Evolutionary conservation across 345 rosid species (phyloP).

Genomic region (Salix caprea): DNA sequence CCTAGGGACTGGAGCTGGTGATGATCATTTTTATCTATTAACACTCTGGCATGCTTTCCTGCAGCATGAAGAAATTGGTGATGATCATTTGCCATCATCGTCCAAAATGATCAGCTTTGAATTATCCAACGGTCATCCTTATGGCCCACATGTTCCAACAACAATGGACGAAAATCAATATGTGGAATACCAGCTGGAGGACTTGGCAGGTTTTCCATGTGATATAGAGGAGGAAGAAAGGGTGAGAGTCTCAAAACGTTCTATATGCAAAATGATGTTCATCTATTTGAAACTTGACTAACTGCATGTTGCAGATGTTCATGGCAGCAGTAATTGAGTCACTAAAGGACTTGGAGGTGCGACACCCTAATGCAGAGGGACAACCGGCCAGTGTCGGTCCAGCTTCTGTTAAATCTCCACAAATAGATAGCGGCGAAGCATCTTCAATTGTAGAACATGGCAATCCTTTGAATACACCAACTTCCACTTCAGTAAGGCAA

Average conservation of each 20-base stretch:
- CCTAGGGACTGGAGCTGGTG: background rate
- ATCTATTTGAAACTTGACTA: background rate
- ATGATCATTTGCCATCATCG: constrained; percentile 48
- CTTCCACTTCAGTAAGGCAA: constrained; percentile 9
- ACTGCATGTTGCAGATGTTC: constrained; percentile 56
- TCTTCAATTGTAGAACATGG: constrained; percentile 5
- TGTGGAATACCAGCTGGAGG: constrained; percentile 80
- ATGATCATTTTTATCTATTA: background rate
- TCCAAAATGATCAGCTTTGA: constrained; percentile 85
- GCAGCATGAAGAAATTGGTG: constrained; percentile 51
- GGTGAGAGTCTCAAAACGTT: constrained; percentile 37
- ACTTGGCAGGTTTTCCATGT: constrained; percentile 68
- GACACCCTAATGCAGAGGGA: constrained; percentile 13
- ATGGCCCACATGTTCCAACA: constrained; percentile 53
- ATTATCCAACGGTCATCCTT: constrained; percentile 56
- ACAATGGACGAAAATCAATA: constrained; percentile 62
- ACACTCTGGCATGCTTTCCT: constrained; percentile 8
- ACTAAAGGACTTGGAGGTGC: constrained; percentile 53
- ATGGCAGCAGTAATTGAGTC: constrained; percentile 79
- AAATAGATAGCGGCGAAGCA: constrained; percentile 14
- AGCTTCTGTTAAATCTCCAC: constrained; percentile 28
- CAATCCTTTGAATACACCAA: background rate
- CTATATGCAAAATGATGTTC: background rate
- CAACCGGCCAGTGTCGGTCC: constrained; percentile 6
- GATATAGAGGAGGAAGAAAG: constrained; percentile 78